Percentiles rank a stretch among this genome's conserved stretches.
phyloP scores from a whole-genome alignment of 177 flowering plant genomes.

The Vitis hybrid region DNA sequence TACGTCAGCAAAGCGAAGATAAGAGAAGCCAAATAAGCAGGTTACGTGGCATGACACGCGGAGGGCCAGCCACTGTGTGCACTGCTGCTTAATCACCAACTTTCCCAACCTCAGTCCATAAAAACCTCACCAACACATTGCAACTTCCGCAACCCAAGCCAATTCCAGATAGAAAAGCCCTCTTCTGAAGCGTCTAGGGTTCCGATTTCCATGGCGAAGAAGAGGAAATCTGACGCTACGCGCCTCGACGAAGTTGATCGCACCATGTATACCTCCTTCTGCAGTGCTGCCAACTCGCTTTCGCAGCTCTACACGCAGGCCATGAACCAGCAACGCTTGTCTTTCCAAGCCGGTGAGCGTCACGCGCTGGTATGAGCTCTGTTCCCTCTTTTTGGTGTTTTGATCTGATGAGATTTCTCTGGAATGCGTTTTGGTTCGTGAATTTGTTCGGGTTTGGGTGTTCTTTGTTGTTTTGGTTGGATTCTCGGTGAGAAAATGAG shows the following conservation, averaged over 20 bases:
- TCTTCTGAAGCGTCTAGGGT: no score
- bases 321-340: constrained; percentile 70
- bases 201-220: constrained; percentile 58
- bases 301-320: constrained; percentile 86
- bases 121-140: no score
- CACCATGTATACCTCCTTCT: constrained; percentile 67
- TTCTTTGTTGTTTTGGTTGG: not conserved
- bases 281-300: constrained; percentile 77
- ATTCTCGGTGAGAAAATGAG: no score
- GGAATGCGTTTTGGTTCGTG: not conserved
- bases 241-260: constrained; percentile 85
- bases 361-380: constrained; percentile 48
- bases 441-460: not conserved
- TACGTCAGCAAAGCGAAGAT: no score
- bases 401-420: not conserved
- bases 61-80: no score
- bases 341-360: constrained; percentile 81
- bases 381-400: not conserved
- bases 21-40: no score
- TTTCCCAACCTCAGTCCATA: no score
- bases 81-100: no score
- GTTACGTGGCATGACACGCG: no score
- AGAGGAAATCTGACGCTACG: constrained; percentile 73
- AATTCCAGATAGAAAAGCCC: no score
- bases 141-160: no score